phyloP scores from a whole-genome alignment of 1,284 basidiomycete genomes.

The Boletus subluridellus region DNA sequence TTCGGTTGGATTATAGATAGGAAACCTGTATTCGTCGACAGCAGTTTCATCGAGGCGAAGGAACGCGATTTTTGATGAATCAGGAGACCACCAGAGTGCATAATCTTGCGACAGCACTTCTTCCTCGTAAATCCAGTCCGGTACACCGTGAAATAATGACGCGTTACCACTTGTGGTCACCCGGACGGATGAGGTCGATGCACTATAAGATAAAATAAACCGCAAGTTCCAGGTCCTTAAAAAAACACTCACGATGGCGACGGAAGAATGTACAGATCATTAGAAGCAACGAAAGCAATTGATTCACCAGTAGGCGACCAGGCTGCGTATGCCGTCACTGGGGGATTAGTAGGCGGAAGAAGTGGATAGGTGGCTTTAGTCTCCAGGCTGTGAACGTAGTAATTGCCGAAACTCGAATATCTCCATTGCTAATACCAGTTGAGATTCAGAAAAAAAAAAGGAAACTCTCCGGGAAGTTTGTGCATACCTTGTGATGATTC shows the following conservation, averaged over 20 bases:
- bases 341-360: slow-evolving; percentile 59
- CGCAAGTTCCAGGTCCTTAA: neutral
- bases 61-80: slow-evolving; percentile 78
- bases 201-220: slow-evolving; percentile 28
- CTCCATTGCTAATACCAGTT: slow-evolving; percentile 75
- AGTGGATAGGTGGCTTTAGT: slow-evolving; percentile 66
- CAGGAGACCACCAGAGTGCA: slow-evolving; percentile 91
- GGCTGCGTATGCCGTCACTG: slow-evolving; percentile 71
- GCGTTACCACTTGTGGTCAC: slow-evolving; percentile 81
- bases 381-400: slow-evolving; percentile 74
- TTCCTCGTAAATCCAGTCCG: slow-evolving; percentile 98
- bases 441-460: neutral
- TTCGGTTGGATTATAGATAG: slow-evolving; percentile 84
- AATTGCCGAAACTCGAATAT: slow-evolving; percentile 83
- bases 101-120: slow-evolving; percentile 76
- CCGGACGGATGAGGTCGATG: slow-evolving; percentile 55
- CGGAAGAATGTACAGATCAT: slow-evolving; percentile 81
- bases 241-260: slow-evolving; percentile 49
- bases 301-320: slow-evolving; percentile 84
- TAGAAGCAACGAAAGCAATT: slow-evolving; percentile 78
- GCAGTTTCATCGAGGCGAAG: slow-evolving; percentile 84
- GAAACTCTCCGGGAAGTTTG: neutral
- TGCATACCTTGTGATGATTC: slow-evolving; percentile 62
- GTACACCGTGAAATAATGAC: slow-evolving; percentile 89
- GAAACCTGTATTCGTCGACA: slow-evolving; percentile 84